Percentiles rank a stretch among this genome's conserved stretches.
These are phyloP conservation scores for Tilletiopsis washingtonensis DNA, from an alignment of 1,284 basidiomycete species.

Conservation along the genomic window DNA sequence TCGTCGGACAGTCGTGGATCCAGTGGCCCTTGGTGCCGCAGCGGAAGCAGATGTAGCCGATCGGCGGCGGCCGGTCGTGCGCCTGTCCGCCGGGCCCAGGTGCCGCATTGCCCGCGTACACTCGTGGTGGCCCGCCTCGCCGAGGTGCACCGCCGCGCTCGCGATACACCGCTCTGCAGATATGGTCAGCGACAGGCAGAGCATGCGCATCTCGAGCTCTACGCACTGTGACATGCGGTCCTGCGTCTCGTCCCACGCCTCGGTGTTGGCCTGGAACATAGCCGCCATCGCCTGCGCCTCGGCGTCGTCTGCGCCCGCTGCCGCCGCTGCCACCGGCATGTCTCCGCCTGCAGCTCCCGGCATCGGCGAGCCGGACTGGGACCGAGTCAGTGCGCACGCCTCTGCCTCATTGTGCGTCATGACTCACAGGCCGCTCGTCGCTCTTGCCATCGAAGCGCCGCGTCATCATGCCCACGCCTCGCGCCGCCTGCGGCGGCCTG, in stretches of 20 bases:
- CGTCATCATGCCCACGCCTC: constrained; percentile 56
- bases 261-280: constrained; percentile 84
- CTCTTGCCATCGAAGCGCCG: constrained; percentile 84
- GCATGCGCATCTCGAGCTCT: not conserved
- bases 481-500: constrained; percentile 1
- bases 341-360: not conserved
- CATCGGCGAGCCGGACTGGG: constrained; percentile 6
- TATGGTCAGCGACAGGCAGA: not conserved
- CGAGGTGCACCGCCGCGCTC: constrained; percentile 34
- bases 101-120: constrained; percentile 11
- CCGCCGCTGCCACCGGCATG: not conserved
- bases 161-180: constrained; percentile 29
- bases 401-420: too few species aligned
- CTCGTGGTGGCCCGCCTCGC: constrained; percentile 30
- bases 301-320: constrained; percentile 11
- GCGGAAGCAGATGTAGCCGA: constrained; percentile 97
- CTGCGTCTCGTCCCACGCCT: constrained; percentile 92
- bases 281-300: constrained; percentile 61
- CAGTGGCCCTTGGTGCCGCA: constrained; percentile 93
- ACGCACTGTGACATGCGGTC: constrained; percentile 95
- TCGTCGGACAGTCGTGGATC: constrained; percentile 99
- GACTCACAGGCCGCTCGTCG: too few species aligned
- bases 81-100: constrained; percentile 40
- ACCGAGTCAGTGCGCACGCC: too few species aligned
- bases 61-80: constrained; percentile 43